phyloP scores from a whole-genome alignment of 768 basidiomycete genomes.

The Dentipellis sp. region DNA sequence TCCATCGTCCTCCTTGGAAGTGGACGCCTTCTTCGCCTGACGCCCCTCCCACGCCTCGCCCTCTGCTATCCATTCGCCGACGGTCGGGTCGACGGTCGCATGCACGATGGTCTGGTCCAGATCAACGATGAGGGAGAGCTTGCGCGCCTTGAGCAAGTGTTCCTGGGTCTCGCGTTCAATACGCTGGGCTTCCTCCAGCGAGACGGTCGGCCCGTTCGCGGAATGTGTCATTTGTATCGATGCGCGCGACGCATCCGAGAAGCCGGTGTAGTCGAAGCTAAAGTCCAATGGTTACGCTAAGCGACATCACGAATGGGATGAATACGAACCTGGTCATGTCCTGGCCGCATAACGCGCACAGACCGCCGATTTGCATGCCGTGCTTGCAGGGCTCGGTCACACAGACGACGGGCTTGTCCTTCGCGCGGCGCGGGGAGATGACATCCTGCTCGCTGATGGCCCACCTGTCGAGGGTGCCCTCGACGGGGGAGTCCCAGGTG shows the following conservation, averaged over 20 bases:
- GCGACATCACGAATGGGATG: too few species aligned
- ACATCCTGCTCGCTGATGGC: slow-evolving; percentile 55
- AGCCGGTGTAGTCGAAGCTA: slow-evolving; percentile 80
- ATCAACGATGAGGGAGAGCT: slow-evolving; percentile 94
- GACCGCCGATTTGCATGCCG: slow-evolving; percentile 82
- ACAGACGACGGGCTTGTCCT: slow-evolving; percentile 47
- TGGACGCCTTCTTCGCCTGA: slow-evolving; percentile 27
- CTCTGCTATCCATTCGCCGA: slow-evolving; percentile 93
- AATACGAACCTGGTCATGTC: slow-evolving; percentile 79
- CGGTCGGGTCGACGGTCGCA: slow-evolving; percentile 96
- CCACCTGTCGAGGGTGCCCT: slow-evolving; percentile 73
- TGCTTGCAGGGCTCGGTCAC: slow-evolving; percentile 94
- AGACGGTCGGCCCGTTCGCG: slow-evolving; percentile 84
- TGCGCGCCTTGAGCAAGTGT: slow-evolving; percentile 64
- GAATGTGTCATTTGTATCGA: slow-evolving; percentile 93
- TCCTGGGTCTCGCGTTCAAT: slow-evolving; percentile 79
- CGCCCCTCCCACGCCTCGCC: slow-evolving; percentile 73
- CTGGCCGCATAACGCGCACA: slow-evolving; percentile 92
- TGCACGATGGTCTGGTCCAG: slow-evolving; percentile 99
- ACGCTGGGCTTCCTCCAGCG: slow-evolving; percentile 83
- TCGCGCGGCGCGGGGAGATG: slow-evolving; percentile 28
- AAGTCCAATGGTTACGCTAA: too few species aligned
- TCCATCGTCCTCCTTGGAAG: slow-evolving; percentile 18
- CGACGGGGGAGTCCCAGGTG: slow-evolving; percentile 84
- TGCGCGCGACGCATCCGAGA: slow-evolving; percentile 78